Percentiles rank a stretch among this genome's conserved stretches.
These are phyloP conservation scores for Erysimum pusillum DNA, from an alignment of 441 rosid genomes.

Conservation along the genomic window DNA sequence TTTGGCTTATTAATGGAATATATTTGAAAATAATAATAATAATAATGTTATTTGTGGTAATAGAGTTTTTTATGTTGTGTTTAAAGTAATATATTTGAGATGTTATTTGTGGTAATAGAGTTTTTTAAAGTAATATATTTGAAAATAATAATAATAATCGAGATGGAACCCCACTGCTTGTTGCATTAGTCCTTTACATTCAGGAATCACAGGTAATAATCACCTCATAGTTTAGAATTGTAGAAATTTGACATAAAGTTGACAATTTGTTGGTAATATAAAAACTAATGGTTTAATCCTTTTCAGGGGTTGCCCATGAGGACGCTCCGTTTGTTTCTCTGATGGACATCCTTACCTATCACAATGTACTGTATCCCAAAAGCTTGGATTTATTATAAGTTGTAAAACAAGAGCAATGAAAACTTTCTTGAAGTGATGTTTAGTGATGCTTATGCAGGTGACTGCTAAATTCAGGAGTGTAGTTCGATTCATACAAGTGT, in stretches of 20 bases:
- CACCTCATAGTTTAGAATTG: neutral
- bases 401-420: neutral
- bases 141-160: no score
- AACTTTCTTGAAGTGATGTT: conserved; percentile 24
- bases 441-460: conserved; percentile 36
- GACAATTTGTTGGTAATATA: conserved; percentile 2
- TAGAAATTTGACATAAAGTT: neutral
- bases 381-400: neutral
- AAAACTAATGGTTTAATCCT: neutral
- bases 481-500: conserved; percentile 46
- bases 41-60: no score
- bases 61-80: no score
- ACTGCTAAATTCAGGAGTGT: conserved; percentile 44
- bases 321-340: conserved; percentile 45
- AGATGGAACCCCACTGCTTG: conserved; percentile 24
- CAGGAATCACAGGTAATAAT: conserved; percentile 43
- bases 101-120: no score
- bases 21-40: no score
- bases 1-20: no score
- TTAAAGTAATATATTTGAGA: no score
- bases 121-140: no score
- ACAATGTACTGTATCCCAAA: conserved; percentile 28
- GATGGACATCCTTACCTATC: conserved; percentile 45
- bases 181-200: conserved; percentile 26
- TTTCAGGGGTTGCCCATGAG: conserved; percentile 40